These are phyloP conservation scores for Penicillium freii DNA, from an alignment of 2,329 filamentous ascomycete genomes.

Conservation along the genomic window DNA sequence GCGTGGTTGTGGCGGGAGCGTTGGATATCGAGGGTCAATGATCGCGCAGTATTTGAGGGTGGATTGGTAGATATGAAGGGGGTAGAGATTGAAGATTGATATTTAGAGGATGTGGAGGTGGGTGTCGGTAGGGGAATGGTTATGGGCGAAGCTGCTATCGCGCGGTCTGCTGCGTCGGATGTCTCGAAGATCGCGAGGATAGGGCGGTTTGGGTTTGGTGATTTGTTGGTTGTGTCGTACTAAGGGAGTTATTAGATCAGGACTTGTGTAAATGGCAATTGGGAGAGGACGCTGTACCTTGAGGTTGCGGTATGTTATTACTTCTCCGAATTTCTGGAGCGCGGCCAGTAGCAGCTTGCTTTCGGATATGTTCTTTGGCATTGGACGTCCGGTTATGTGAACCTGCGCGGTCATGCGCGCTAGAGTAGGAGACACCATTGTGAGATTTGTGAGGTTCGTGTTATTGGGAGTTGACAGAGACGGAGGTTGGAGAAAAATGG, in stretches of 20 bases:
- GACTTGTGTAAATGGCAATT: not conserved
- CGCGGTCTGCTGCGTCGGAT: constrained; percentile 33
- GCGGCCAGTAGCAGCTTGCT: constrained; percentile 37
- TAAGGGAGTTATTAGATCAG: constrained; percentile 7
- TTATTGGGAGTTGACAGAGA: not conserved
- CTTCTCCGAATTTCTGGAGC: constrained; percentile 44
- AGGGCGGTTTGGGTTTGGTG: constrained; percentile 17
- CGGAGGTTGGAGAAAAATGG: constrained; percentile 12
- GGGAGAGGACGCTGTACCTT: constrained; percentile 25
- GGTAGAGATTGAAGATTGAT: not conserved
- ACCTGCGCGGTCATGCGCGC: constrained; percentile 25
- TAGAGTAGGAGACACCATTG: constrained; percentile 15
- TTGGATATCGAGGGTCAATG: constrained; percentile 30
- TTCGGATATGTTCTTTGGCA: constrained; percentile 32
- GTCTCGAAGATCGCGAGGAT: constrained; percentile 40
- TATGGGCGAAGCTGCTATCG: constrained; percentile 35
- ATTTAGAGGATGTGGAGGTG: not conserved
- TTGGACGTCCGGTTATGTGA: constrained; percentile 31
- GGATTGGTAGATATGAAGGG: not conserved
- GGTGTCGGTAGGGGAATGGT: constrained; percentile 20
- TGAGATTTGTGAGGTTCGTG: not conserved
- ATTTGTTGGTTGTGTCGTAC: constrained; percentile 33
- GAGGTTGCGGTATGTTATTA: constrained; percentile 38
- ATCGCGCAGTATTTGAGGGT: not conserved
- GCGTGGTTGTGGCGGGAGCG: constrained; percentile 32